These are phyloP conservation scores for Carex scoparia DNA, from an alignment of 176 grass and related monocot species.

Conservation along the genomic window DNA sequence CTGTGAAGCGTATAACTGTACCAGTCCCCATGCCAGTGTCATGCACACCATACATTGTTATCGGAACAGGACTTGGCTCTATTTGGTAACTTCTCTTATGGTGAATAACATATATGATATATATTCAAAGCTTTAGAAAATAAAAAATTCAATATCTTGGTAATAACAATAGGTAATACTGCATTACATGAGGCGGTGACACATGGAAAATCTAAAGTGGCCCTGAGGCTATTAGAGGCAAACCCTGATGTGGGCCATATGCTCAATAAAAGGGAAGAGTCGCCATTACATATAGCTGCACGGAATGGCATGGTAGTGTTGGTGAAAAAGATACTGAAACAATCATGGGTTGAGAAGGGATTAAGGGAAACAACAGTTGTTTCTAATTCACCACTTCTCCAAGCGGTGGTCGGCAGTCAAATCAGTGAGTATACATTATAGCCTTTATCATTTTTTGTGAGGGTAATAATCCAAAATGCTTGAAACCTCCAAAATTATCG, in stretches of 20 bases:
- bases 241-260: slow-evolving; percentile 28
- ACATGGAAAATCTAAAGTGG: slow-evolving; percentile 20
- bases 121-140: not conserved
- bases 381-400: slow-evolving; percentile 44
- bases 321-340: slow-evolving; percentile 33
- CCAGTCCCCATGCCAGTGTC: not conserved
- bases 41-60: not conserved
- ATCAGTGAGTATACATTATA: slow-evolving; percentile 25
- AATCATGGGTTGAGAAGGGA: slow-evolving; percentile 26
- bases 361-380: not conserved
- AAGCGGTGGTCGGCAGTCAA: slow-evolving; percentile 65
- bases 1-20: not conserved
- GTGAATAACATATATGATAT: not conserved
- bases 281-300: slow-evolving; percentile 63
- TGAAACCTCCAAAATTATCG: not conserved
- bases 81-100: not conserved
- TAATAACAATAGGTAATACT: slow-evolving; percentile 25
- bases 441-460: not conserved
- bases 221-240: slow-evolving; percentile 35
- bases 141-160: not conserved
- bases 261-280: slow-evolving; percentile 35
- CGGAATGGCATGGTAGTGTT: slow-evolving; percentile 43
- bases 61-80: not conserved
- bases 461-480: not conserved
- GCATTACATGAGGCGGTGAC: slow-evolving; percentile 56